Evolutionary conservation across 2,329 filamentous ascomycete species (phyloP).

Genomic region (Colletotrichum gloeosporioides): DNA sequence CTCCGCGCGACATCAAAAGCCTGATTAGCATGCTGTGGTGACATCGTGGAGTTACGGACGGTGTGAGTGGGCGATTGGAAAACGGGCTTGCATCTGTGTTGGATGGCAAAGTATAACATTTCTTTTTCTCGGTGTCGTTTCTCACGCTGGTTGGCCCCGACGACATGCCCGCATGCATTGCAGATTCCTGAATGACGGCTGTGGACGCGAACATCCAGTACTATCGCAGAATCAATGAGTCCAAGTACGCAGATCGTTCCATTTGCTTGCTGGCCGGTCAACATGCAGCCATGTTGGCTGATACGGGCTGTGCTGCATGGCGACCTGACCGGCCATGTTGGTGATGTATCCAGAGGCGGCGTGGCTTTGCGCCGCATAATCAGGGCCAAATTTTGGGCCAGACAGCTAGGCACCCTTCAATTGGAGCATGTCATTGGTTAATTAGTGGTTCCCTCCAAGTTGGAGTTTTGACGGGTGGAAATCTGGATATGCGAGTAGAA

Average conservation of each 20-base stretch:
- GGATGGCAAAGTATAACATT: not conserved
- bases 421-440: too few species aligned
- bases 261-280: too few species aligned
- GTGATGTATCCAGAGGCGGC: rapidly evolving
- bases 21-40: not conserved
- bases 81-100: not conserved
- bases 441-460: too few species aligned
- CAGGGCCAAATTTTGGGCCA: not conserved
- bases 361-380: not conserved
- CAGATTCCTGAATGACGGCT: not conserved
- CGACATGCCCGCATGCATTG: not conserved
- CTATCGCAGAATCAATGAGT: too few species aligned
- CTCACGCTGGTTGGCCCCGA: not conserved
- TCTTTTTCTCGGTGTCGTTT: not conserved
- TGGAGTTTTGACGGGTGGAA: too few species aligned
- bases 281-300: not conserved
- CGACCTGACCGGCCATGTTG: not conserved
- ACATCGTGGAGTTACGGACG: not conserved
- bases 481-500: too few species aligned
- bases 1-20: not conserved
- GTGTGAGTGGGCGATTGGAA: not conserved
- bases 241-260: not conserved
- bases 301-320: not conserved
- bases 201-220: not conserved
- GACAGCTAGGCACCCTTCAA: too few species aligned